Conservation (phyloP, 2,329 filamentous ascomycete genomes). For the Gyromitra esculenta region DNA sequence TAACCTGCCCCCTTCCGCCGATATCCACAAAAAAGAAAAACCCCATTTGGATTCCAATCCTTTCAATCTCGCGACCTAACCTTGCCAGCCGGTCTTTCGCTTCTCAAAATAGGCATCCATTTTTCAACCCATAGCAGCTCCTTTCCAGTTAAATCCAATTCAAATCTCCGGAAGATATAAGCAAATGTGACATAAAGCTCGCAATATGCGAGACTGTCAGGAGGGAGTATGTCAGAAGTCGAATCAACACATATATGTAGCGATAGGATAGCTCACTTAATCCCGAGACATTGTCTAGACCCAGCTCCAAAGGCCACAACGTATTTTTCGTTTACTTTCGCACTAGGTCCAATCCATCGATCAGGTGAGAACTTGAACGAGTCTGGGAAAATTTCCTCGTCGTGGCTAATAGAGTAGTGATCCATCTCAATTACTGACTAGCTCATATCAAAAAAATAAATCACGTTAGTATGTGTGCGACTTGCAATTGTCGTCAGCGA, state of each 20-base stretch:
- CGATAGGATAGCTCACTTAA: conserved; percentile 54
- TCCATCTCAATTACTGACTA: conserved; percentile 59
- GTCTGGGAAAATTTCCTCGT: conserved; percentile 54
- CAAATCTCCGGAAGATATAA: conserved; percentile 59
- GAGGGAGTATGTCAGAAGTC: neutral
- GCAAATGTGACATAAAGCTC: conserved; percentile 60
- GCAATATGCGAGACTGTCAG: conserved; percentile 57
- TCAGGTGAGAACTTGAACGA: conserved; percentile 60
- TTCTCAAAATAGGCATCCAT: conserved; percentile 35
- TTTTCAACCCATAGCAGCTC: conserved; percentile 20
- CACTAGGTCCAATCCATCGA: conserved; percentile 60
- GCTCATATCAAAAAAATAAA: neutral
- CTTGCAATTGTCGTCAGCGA: neutral
- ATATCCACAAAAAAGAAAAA: neutral
- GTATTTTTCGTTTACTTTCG: conserved; percentile 59
- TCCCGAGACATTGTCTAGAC: conserved; percentile 61
- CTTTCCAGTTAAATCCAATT: conserved; percentile 52
- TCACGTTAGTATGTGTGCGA: neutral
- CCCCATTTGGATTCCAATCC: neutral
- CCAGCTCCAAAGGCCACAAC: conserved; percentile 64
- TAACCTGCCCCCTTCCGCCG: neutral
- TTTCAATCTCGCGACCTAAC: conserved; percentile 32
- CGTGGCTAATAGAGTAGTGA: conserved; percentile 56
- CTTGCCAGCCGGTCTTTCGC: conserved; percentile 23
- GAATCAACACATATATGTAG: neutral